Percentiles rank a stretch among this genome's conserved stretches.
phyloP scores from a whole-genome alignment of 768 basidiomycete species.

The Lactifluus volemus region DNA sequence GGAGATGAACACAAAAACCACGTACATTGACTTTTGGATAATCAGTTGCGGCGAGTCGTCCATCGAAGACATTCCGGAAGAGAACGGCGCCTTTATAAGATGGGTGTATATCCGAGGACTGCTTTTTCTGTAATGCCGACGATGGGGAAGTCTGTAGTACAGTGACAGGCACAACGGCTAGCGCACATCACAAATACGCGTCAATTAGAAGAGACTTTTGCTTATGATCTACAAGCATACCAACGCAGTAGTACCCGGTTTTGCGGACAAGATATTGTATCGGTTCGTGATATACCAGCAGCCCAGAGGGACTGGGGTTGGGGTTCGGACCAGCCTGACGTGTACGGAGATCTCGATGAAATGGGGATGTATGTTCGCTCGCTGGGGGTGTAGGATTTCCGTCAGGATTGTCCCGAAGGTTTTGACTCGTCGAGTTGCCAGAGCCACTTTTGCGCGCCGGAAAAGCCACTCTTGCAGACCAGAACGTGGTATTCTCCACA shows the following conservation, averaged over 20 bases:
- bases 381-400: conserved; percentile 50
- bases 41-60: conserved; percentile 84
- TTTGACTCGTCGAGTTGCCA: conserved; percentile 23
- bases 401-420: conserved; percentile 51
- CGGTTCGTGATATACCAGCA: conserved; percentile 53
- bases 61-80: conserved; percentile 84
- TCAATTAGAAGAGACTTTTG: not conserved
- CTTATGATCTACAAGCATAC: conserved; percentile 35
- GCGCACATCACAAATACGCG: not conserved
- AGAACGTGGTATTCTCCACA: conserved; percentile 73
- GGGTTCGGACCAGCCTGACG: conserved; percentile 34
- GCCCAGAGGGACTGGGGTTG: conserved; percentile 43
- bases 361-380: conserved; percentile 31
- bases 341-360: conserved; percentile 6
- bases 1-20: conserved; percentile 5
- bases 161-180: conserved; percentile 86
- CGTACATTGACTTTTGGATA: conserved; percentile 95
- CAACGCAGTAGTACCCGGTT: conserved; percentile 95
- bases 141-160: conserved; percentile 37
- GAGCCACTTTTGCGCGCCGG: conserved; percentile 25
- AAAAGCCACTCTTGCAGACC: conserved; percentile 73
- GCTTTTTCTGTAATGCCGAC: conserved; percentile 19
- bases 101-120: conserved; percentile 57
- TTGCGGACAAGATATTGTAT: conserved; percentile 77
- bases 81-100: conserved; percentile 69